Percentiles rank a stretch among this genome's conserved stretches.
Conservation (phyloP, 371 early-diverging fungal genomes). For the Mucor mucedo region DNA sequence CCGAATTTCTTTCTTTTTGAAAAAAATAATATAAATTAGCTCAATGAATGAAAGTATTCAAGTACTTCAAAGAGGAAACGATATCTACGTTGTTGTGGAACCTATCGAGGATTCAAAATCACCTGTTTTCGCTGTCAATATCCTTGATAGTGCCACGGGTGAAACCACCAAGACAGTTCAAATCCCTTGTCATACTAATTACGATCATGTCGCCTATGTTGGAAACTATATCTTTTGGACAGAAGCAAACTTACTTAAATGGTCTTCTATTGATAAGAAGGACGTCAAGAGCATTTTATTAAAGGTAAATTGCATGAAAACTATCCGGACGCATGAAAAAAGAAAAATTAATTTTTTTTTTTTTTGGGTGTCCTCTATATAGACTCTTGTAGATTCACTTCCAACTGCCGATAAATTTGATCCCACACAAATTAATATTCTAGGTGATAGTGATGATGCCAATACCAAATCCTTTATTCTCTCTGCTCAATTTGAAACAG, state of each 20-base stretch:
- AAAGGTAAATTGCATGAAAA: constrained; percentile 18
- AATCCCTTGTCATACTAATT: constrained; percentile 16
- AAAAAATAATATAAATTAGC: too few species aligned
- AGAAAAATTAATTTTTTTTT: neutral
- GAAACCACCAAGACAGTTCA: constrained; percentile 17
- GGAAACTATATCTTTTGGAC: constrained; percentile 44
- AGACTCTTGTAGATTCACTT: constrained; percentile 17
- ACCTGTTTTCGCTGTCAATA: constrained; percentile 18
- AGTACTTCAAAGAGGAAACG: constrained; percentile 14
- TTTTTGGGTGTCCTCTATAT: too few species aligned
- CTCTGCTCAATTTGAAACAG: constrained; percentile 12
- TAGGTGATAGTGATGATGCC: constrained; percentile 7
- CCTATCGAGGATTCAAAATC: constrained; percentile 14
- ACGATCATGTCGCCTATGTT: constrained; percentile 24
- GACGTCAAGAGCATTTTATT: constrained; percentile 27
- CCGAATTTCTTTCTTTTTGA: too few species aligned
- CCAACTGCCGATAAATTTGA: constrained; percentile 22
- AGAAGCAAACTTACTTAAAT: constrained; percentile 38
- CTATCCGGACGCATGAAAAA: neutral
- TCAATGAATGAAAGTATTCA: constrained; percentile 9
- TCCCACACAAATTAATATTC: constrained; percentile 17
- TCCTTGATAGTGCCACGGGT: constrained; percentile 29
- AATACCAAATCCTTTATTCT: constrained; percentile 17
- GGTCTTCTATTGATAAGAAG: constrained; percentile 37
- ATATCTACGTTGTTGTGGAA: constrained; percentile 22